Base-by-base conservation (phyloP, 2,329 filamentous ascomycete genomes). In the Sporothrix brasiliensis region DNA sequence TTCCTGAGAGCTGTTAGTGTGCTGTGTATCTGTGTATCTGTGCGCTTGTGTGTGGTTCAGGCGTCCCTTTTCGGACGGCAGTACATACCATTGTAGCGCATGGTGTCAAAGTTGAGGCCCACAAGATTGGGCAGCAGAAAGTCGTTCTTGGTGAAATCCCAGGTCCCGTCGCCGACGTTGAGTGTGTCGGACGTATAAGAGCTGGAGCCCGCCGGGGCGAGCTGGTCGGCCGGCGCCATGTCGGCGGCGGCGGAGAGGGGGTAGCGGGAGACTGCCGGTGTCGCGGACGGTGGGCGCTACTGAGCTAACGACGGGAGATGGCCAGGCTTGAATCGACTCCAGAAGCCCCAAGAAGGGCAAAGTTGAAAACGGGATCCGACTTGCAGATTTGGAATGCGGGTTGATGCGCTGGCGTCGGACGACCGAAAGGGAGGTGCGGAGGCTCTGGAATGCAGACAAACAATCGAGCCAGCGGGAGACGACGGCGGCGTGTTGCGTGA, bases 131-230 rank as follows among this genome's bases (percentile, higher is more conserved):
- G 92, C 67, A 95, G 81, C 69, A 95, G 81, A 78, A 94, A 95
- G 21, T 87, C 89, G 77, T 94, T 92, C 77, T 90, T 90, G 71
- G 85, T 84, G 70, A 90, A 90, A 76, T 94, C 90, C 92, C 92
- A 95, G 47, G 92, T 94, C 27, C 92, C 92, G 78, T 94, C 92
- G 73, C 92, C 92, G 19, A 94, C 91, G 69, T 83, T 85, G 84
- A 94, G 83, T n/a, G 89, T 92, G 76, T 89, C 84, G 67, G 91
- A 93, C 75, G 86, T 84, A 80, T 94, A 94, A 74, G 85, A 87
- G 78, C 88, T 90, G 79, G 88, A 88, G 77, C 92, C 92, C 66
- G 92, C 86, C 74, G 90, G 85, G 74, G 90, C 90, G 76, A 91
- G 84, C 76, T 82, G 81, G 77, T 86, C 83, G 78, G 84, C 80